Evolutionary conservation across 176 grass and related monocot genomes (phyloP), one percentile per base, ranked within the genome.

Genomic region (Oryza rufipogon): DNA sequence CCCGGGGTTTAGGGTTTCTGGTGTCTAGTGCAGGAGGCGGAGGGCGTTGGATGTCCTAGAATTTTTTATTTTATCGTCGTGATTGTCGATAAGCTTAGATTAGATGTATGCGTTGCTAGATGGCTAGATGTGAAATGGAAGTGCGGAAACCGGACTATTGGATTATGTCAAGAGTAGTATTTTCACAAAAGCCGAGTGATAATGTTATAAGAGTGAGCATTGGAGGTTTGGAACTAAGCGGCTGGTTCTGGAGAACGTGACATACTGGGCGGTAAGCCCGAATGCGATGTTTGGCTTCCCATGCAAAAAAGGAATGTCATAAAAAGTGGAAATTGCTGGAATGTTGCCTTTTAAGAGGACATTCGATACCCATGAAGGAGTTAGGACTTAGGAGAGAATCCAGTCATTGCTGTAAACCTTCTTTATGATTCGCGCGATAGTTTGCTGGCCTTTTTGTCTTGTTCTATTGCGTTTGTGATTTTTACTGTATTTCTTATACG

Each of bases 401-500:
- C 66, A 16, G 3, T 26, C 28, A 48, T 67, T 67, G 74, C 70
- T 47, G 20, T 5, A 17, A 17, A 36, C 12, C 45, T 11, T 11
- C 16, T 66, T 78, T n/a, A 49, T 48, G 34, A 48, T 74, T 82
- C 38, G n/a, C 72, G 5, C 72, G 26, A 41, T 86, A 45, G 11
- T 19, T 3, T 76, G 19, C 9, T 58, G 28, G 23, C 49, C 79
- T 42, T 86, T 86, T 39, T 86, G 17, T 65, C n/a, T 64, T 66
- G n/a, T 68, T 15, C 54, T 45, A 16, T 88, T 74, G 66, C 58
- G 23, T 68, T 49, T 66, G 48, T 70, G 46, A 46, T 75, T 75
- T 83, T 88, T 80, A 17, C 23, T 80, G 11, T 74, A 26, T 71
- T 70, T 83, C 68, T 77, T 39, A 9, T 81, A 23, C 71, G 16